phyloP scores from a whole-genome alignment of 495 filamentous ascomycete species.

The Penicillium robsamsonii region DNA sequence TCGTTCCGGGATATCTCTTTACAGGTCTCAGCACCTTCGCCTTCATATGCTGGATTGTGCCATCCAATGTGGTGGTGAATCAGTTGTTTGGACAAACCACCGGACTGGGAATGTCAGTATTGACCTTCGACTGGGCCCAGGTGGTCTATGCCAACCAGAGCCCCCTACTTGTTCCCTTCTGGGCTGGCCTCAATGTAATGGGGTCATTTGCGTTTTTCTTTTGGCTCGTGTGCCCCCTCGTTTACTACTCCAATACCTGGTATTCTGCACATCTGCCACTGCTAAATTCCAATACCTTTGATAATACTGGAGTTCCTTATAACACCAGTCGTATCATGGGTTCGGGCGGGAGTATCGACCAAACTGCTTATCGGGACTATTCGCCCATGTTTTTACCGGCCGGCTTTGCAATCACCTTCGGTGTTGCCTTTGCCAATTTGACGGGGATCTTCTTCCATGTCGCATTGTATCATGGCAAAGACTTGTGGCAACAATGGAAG shows the following conservation, averaged over 20 bases:
- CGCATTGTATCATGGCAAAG: conserved; percentile 61
- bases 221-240: conserved; percentile 80
- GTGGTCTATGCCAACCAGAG: conserved; percentile 83
- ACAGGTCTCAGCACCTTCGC: conserved; percentile 88
- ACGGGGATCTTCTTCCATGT: conserved; percentile 64
- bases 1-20: conserved; percentile 79
- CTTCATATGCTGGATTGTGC: conserved; percentile 88
- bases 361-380: conserved; percentile 41
- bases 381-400: conserved; percentile 50
- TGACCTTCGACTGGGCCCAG: conserved; percentile 94
- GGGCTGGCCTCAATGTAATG: conserved; percentile 88
- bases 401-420: conserved; percentile 56
- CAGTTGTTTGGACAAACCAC: conserved; percentile 66
- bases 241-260: conserved; percentile 70
- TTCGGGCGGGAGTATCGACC: conserved; percentile 38
- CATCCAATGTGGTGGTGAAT: conserved; percentile 65
- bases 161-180: conserved; percentile 82
- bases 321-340: conserved; percentile 46
- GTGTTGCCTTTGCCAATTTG: conserved; percentile 69
- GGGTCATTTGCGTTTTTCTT: conserved; percentile 81
- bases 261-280: conserved; percentile 53
- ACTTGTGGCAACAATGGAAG: conserved; percentile 60
- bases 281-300: conserved; percentile 47
- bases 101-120: conserved; percentile 73
- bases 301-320: conserved; percentile 44